Base-by-base conservation (phyloP, 2,329 filamentous ascomycete genomes). In the Biscogniauxia marginata region DNA sequence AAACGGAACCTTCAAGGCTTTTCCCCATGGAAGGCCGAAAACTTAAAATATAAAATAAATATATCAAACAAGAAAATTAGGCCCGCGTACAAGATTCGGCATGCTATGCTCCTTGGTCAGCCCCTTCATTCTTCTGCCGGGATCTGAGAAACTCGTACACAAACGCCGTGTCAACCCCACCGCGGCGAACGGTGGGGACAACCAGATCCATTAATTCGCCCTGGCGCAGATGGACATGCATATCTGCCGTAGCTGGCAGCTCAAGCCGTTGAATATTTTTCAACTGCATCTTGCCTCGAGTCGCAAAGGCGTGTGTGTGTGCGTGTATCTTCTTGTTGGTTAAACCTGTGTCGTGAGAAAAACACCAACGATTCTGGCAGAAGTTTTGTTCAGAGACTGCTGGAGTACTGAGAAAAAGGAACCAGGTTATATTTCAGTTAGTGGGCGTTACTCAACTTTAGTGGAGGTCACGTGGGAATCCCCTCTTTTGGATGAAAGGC, bases 181-280 rank as follows among this genome's bases (percentile, higher is more conserved):
- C 86, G 57, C 79, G 71, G 52, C 81, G 79, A 58, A 85, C 80
- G 16, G 75, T 78, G 23, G 80, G 80, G 24, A 77, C 78, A 46
- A 84, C 79, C 16, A 79, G 67, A 56, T 80, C 76, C 80, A 87
- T 85, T 78, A 86, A 82, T 56, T 81, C 77, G 19, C 82, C 87
- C 71, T 90, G 84, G 24, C 88, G 84, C 63, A 91, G 77, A 72
- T 91, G 88, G 65, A 90, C 87, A 65, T 87, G 85, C 74, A 88
- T 84, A 72, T 89, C 86, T 52, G 86, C 86, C 59, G 84, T 77
- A 20, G 86, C 79, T 50, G 85, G 84, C 65, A 89, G 78, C 75
- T 84, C 79, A 46, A 81, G 62, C 59, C 68, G 64, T 34, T 76
- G 62, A 19, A 67, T 66, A 20, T 66, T 62, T 57, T 70, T 73